Conservation (phyloP, 2,329 filamentous ascomycete genomes). For the Coniochaeta prunicola region DNA sequence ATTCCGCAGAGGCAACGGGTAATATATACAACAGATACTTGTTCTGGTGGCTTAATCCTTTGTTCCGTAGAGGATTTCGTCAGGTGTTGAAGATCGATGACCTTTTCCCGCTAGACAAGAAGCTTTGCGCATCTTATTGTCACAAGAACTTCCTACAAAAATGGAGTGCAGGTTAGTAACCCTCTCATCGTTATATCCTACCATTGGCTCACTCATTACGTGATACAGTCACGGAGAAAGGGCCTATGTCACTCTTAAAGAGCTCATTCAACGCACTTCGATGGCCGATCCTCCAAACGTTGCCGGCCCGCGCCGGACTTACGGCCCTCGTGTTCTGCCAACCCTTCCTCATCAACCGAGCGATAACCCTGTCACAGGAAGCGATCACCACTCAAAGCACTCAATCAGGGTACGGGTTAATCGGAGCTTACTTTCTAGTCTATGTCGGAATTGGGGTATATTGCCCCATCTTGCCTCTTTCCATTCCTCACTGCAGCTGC, state of each 20-base stretch:
- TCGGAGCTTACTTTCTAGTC: conserved; percentile 30
- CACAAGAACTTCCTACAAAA: conserved; percentile 6
- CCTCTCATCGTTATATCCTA: not conserved
- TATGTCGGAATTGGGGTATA: conserved; percentile 34
- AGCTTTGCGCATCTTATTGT: conserved; percentile 8
- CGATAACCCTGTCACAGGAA: conserved; percentile 22
- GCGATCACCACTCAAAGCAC: conserved; percentile 15
- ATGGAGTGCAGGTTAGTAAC: conserved; percentile 9
- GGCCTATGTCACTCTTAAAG: conserved; percentile 15
- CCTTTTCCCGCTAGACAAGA: conserved; percentile 14
- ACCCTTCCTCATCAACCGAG: conserved; percentile 33
- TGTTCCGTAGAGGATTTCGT: conserved; percentile 13
- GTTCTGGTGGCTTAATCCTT: conserved; percentile 17
- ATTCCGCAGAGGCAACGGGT: conserved; percentile 13
- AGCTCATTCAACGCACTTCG: conserved; percentile 19
- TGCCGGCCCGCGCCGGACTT: conserved; percentile 28
- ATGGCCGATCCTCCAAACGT: conserved; percentile 20
- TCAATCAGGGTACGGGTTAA: conserved; percentile 27
- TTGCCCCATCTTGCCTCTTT: too few relatives aligned
- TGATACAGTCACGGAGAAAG: conserved; percentile 11
- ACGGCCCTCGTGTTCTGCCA: conserved; percentile 36
- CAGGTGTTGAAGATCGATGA: conserved; percentile 14
- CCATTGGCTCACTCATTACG: not conserved
- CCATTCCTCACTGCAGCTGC: too few relatives aligned
- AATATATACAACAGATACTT: conserved; percentile 16